Evolutionary conservation across 345 rosid genomes (phyloP).

Genomic region (Raphanus sativus): DNA sequence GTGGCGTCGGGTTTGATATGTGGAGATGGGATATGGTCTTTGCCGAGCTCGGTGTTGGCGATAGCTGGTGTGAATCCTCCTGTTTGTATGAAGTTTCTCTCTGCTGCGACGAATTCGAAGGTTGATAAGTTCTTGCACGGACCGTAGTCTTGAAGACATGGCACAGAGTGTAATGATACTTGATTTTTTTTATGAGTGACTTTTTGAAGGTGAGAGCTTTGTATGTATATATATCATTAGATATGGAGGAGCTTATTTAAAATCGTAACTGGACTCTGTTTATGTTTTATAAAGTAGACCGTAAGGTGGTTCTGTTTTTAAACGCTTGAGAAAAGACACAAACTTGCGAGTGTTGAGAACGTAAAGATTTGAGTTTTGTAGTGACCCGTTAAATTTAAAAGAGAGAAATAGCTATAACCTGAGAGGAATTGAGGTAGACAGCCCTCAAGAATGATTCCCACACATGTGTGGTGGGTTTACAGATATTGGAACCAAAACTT

Average conservation of each 20-base stretch:
- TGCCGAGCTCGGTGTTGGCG: conserved; percentile 70
- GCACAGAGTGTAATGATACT: conserved; percentile 19
- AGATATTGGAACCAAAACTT: too few relatives aligned
- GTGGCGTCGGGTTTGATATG: conserved; percentile 88
- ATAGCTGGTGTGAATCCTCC: conserved; percentile 65
- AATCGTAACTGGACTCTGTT: neutral
- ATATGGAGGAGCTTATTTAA: neutral
- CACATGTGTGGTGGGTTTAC: too few relatives aligned
- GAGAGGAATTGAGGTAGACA: too few relatives aligned
- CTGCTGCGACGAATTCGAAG: conserved; percentile 46
- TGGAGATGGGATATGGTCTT: conserved; percentile 78
- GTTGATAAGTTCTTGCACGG: conserved; percentile 48
- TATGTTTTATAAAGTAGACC: conserved; percentile 45
- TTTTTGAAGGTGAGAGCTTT: conserved; percentile 9
- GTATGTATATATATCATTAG: conserved; percentile 22
- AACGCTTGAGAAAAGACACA: neutral
- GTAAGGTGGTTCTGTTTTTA: conserved; percentile 53
- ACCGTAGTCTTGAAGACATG: neutral
- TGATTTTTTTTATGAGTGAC: conserved; percentile 12
- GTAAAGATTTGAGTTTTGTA: neutral
- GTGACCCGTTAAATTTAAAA: conserved; percentile 10
- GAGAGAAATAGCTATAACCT: neutral
- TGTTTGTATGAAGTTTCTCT: conserved; percentile 81
- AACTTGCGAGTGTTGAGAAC: conserved; percentile 6
- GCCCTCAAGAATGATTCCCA: too few relatives aligned